A percentile compares a stretch with the other conserved stretches of the same genome.
Evolutionary conservation across 352 stramenopile species (phyloP).

Genomic region (Phytophthora pisi): DNA sequence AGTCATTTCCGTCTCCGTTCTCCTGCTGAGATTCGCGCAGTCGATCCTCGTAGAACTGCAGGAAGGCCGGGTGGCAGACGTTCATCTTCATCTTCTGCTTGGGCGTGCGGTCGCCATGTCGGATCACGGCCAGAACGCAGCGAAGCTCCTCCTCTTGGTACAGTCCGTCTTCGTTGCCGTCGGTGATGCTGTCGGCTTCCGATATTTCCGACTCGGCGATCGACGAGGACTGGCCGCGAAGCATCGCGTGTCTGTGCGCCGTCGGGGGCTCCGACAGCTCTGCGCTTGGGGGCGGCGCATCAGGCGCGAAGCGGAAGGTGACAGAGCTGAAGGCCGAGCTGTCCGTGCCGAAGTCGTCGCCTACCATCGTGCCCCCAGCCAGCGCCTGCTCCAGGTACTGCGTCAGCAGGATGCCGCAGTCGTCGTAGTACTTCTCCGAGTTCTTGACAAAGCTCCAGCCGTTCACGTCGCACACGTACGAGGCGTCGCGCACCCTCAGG

Average conservation of each 20-base stretch:
- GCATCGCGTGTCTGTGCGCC: slow-evolving; percentile 33
- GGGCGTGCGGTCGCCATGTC: slow-evolving; percentile 98
- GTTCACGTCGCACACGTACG: slow-evolving; percentile 99
- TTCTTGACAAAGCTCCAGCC: slow-evolving; percentile 99
- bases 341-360: slow-evolving; percentile 58
- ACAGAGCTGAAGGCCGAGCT: slow-evolving; percentile 64
- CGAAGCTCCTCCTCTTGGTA: slow-evolving; percentile 96
- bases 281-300: slow-evolving; percentile 43
- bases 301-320: slow-evolving; percentile 63
- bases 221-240: slow-evolving; percentile 34
- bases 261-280: slow-evolving; percentile 69
- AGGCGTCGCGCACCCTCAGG: slow-evolving; percentile 90
- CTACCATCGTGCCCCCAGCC: slow-evolving; percentile 31
- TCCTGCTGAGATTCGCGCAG: slow-evolving; percentile 39
- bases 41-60: slow-evolving; percentile 82
- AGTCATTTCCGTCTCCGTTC: slow-evolving; percentile 31
- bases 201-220: slow-evolving; percentile 34
- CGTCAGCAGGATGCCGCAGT: slow-evolving; percentile 94
- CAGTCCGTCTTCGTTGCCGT: slow-evolving; percentile 31
- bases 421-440: slow-evolving; percentile 99
- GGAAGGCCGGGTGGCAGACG: slow-evolving; percentile 89
- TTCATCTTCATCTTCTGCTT: slow-evolving; percentile 99
- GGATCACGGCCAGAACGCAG: slow-evolving; percentile 98
- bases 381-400: slow-evolving; percentile 81
- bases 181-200: slow-evolving; percentile 35